Evolutionary conservation across 768 basidiomycete species (phyloP).

Genomic region (Mycena amicta): DNA sequence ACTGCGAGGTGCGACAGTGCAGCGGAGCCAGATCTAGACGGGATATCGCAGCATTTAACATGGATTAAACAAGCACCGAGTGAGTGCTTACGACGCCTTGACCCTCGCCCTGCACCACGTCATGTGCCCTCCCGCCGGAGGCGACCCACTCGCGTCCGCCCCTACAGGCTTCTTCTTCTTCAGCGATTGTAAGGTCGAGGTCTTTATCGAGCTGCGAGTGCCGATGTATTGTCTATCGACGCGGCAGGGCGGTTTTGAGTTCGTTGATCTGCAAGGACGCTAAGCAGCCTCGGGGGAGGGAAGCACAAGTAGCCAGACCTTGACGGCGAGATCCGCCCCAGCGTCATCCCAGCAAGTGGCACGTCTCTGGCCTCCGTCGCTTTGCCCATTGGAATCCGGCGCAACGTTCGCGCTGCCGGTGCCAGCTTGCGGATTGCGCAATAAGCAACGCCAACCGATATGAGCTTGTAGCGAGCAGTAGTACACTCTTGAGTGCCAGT

Average conservation of each 20-base stretch:
- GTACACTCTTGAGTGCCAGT: conserved; percentile 66
- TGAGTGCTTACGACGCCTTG: no score
- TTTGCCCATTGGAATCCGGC: conserved; percentile 54
- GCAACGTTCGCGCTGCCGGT: conserved; percentile 29
- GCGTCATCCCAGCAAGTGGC: conserved; percentile 61
- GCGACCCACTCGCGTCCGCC: conserved; percentile 27
- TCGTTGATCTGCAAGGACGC: conserved; percentile 75
- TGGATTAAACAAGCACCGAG: no score
- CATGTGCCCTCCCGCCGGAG: no score
- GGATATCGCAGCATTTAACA: no score
- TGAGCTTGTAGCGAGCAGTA: conserved; percentile 93
- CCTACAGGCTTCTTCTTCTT: conserved; percentile 60
- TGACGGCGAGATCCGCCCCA: conserved; percentile 78
- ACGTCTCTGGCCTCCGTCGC: conserved; percentile 40
- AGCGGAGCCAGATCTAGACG: no score
- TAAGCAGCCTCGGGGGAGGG: neutral
- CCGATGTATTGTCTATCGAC: conserved; percentile 57
- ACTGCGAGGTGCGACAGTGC: no score
- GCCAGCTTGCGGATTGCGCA: conserved; percentile 37
- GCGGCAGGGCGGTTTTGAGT: conserved; percentile 81
- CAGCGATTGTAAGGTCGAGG: conserved; percentile 83
- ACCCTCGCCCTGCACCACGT: no score
- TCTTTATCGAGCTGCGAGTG: conserved; percentile 74
- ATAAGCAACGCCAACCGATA: conserved; percentile 64
- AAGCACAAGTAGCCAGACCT: conserved; percentile 48